Evolutionary conservation across 225 moss, liverwort and hornwort species (phyloP).

Genomic region (Polytrichum commune): DNA sequence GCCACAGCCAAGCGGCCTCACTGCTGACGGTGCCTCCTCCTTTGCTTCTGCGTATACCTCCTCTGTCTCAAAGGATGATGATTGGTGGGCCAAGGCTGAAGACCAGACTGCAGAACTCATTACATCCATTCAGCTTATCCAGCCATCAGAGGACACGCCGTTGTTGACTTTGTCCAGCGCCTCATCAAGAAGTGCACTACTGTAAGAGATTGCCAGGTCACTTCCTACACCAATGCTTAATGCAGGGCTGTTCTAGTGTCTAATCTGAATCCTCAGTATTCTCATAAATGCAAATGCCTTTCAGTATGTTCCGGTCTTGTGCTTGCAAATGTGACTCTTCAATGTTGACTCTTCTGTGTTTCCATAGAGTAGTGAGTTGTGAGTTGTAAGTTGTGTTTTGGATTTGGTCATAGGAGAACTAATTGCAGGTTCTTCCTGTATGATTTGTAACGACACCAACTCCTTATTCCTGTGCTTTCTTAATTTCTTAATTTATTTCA

Average conservation of each 20-base stretch:
- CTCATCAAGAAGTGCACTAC: conserved; percentile 38
- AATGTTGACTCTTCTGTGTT: background rate
- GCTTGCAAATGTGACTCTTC: background rate
- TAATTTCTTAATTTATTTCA: background rate
- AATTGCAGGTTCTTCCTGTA: background rate
- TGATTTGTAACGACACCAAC: background rate
- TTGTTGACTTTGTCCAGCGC: conserved; percentile 45
- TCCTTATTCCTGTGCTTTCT: background rate
- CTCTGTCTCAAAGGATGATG: conserved; percentile 46
- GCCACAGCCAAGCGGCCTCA: conserved; percentile 60
- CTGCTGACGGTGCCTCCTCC: conserved; percentile 28
- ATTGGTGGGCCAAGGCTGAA: conserved; percentile 71
- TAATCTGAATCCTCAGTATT: background rate
- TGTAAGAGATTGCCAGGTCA: background rate
- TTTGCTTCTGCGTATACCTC: conserved; percentile 35
- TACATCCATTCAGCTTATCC: conserved; percentile 48
- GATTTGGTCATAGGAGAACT: background rate
- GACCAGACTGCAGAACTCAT: conserved; percentile 52
- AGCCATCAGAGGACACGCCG: conserved; percentile 49
- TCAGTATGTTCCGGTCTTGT: background rate
- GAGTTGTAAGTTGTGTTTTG: too few species aligned
- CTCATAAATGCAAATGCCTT: too few species aligned
- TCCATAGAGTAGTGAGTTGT: background rate
- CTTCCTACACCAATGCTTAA: background rate
- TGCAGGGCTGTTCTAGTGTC: background rate